These are phyloP conservation scores for Termitomyces sp. DNA, from an alignment of 768 basidiomycete genomes.

Conservation along the genomic window DNA sequence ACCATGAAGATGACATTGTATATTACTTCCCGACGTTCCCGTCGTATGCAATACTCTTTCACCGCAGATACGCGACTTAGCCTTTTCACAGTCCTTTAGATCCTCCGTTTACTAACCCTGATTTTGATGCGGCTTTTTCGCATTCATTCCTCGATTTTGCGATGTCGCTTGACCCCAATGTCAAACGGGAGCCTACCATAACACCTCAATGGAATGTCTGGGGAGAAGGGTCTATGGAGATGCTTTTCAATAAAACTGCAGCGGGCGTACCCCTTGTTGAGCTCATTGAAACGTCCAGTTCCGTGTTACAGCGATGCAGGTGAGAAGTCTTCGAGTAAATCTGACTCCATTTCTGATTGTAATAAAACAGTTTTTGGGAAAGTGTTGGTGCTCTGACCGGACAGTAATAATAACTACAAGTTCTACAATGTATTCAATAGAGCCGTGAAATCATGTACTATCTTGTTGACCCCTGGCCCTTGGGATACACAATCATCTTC, in stretches of 20 bases:
- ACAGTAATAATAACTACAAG: neutral
- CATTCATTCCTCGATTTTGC: slow-evolving; percentile 33
- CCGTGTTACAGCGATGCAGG: slow-evolving; percentile 30
- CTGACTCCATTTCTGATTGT: too few species aligned
- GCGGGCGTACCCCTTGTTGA: too few species aligned
- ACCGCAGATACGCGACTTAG: too few species aligned
- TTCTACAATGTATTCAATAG: neutral
- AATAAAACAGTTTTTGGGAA: slow-evolving; percentile 13
- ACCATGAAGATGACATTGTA: slow-evolving; percentile 28
- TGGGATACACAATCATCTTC: too few species aligned
- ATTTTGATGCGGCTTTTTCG: slow-evolving; percentile 30
- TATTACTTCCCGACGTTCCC: slow-evolving; percentile 42
- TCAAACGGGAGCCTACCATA: slow-evolving; percentile 24
- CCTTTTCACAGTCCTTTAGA: neutral
- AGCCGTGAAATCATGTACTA: neutral
- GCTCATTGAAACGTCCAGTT: slow-evolving; percentile 19
- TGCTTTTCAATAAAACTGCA: slow-evolving; percentile 39
- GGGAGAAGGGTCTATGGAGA: slow-evolving; percentile 22
- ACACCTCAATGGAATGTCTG: slow-evolving; percentile 29
- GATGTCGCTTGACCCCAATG: slow-evolving; percentile 23
- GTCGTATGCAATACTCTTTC: slow-evolving; percentile 21
- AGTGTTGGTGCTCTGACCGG: slow-evolving; percentile 10
- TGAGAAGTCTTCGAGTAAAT: neutral
- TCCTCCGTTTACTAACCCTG: slow-evolving; percentile 28
- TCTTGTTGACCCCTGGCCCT: too few species aligned